phyloP scores from a whole-genome alignment of 2,329 filamentous ascomycete species.

The Helotiales sp. region DNA sequence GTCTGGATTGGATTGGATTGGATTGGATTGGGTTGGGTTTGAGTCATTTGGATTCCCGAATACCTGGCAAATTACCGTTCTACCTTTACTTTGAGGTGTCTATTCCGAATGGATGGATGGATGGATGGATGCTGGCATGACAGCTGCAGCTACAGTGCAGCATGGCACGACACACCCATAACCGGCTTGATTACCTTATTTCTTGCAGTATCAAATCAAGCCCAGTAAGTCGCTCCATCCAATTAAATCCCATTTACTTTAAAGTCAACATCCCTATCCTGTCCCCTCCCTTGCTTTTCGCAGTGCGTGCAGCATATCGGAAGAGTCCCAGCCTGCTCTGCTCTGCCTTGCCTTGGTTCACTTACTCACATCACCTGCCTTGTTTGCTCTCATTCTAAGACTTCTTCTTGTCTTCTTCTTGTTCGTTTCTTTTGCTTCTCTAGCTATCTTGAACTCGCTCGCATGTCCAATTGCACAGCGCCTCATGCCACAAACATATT shows the following conservation, averaged over 20 bases:
- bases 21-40: no score
- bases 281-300: neutral
- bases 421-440: neutral
- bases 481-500: conserved; percentile 16
- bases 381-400: conserved; percentile 8
- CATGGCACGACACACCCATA: neutral
- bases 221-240: neutral
- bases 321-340: neutral
- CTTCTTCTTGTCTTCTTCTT: conserved; percentile 10
- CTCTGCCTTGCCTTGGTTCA: neutral
- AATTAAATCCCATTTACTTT: neutral
- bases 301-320: neutral
- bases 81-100: neutral
- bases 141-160: neutral
- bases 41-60: neutral
- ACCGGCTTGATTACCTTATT: neutral
- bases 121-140: conserved; percentile 4
- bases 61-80: neutral
- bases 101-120: neutral
- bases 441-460: neutral
- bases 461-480: conserved; percentile 21
- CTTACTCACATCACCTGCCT: no score
- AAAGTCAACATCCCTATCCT: neutral
- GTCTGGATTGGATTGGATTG: no score
- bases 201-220: neutral